A percentile compares a stretch with the other conserved stretches of the same genome.
These are phyloP conservation scores for Erysimum cheiri DNA, from an alignment of 441 rosid species.

Conservation along the genomic window DNA sequence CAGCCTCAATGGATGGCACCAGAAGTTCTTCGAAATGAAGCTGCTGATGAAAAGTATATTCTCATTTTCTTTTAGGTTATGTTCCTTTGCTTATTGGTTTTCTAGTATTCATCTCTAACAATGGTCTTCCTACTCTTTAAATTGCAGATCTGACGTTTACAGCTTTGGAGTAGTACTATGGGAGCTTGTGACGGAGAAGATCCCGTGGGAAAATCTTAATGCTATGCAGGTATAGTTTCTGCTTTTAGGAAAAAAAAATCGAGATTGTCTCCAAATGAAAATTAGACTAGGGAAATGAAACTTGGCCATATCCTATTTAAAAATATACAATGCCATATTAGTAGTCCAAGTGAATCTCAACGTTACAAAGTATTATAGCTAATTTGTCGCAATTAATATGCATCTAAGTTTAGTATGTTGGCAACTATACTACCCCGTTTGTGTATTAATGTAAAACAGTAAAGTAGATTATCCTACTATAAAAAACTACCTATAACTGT, in stretches of 20 bases:
- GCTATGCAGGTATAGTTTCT: slow-evolving; percentile 80
- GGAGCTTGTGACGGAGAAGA: slow-evolving; percentile 97
- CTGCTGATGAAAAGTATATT: slow-evolving; percentile 88
- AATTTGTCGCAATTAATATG: background rate
- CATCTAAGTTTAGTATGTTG: slow-evolving; percentile 7
- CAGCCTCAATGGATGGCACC: slow-evolving; percentile 99
- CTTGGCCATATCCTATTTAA: background rate
- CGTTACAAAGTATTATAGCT: slow-evolving; percentile 1
- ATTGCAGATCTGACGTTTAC: slow-evolving; percentile 83
- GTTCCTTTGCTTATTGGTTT: slow-evolving; percentile 20
- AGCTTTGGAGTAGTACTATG: slow-evolving; percentile 92
- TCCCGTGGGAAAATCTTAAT: slow-evolving; percentile 97
- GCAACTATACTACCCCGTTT: background rate
- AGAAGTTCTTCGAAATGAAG: slow-evolving; percentile 95
- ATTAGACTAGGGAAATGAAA: slow-evolving; percentile 12
- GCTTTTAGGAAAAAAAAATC: slow-evolving; percentile 23
- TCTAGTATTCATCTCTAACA: slow-evolving; percentile 18
- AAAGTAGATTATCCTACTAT: background rate
- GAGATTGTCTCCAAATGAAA: slow-evolving; percentile 2
- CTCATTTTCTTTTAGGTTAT: slow-evolving; percentile 22
- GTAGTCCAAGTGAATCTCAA: background rate
- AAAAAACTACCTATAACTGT: background rate
- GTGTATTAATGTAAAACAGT: background rate
- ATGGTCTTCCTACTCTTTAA: slow-evolving; percentile 36
- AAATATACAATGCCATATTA: slow-evolving; percentile 4